phyloP scores from a whole-genome alignment of 257 asterid species.

The Nicotiana attenuata region DNA sequence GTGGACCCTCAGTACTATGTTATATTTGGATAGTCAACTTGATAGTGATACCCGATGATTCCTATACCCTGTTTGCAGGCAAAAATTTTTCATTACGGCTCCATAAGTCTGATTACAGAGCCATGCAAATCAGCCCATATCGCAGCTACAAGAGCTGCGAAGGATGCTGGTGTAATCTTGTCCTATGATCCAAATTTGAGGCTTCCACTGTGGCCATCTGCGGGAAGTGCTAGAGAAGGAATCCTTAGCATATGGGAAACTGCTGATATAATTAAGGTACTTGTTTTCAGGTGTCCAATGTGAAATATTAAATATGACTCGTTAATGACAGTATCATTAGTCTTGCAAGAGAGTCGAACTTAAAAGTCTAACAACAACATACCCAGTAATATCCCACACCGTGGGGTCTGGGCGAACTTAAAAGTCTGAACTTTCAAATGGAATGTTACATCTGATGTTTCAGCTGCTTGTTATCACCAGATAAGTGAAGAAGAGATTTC shows the following conservation, averaged over 20 bases:
- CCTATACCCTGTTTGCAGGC: constrained; percentile 45
- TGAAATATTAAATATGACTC: background rate
- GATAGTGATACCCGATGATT: background rate
- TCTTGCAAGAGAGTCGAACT: background rate
- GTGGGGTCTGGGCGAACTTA: too few species aligned
- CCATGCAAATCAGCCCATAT: constrained; percentile 95
- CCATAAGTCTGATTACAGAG: constrained; percentile 93
- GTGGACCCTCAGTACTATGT: background rate
- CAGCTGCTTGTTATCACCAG: constrained; percentile 35
- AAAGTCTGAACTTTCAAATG: background rate
- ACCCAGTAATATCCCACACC: too few species aligned
- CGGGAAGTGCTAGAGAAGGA: constrained; percentile 95
- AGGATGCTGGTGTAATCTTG: constrained; percentile 84
- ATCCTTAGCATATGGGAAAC: constrained; percentile 91
- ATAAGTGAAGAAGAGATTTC: constrained; percentile 89
- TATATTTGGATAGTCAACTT: background rate
- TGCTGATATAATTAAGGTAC: constrained; percentile 92
- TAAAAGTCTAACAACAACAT: too few species aligned
- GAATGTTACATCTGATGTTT: constrained; percentile 16
- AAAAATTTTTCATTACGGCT: constrained; percentile 90
- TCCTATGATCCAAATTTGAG: constrained; percentile 97
- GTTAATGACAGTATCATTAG: background rate
- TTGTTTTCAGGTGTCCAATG: constrained; percentile 8
- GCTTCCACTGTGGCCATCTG: constrained; percentile 97
- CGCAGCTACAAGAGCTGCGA: constrained; percentile 85